Percentiles rank a stretch among this genome's conserved stretches.
phyloP scores from a whole-genome alignment of 1,284 basidiomycete species.

The Stereum hirsutum region DNA sequence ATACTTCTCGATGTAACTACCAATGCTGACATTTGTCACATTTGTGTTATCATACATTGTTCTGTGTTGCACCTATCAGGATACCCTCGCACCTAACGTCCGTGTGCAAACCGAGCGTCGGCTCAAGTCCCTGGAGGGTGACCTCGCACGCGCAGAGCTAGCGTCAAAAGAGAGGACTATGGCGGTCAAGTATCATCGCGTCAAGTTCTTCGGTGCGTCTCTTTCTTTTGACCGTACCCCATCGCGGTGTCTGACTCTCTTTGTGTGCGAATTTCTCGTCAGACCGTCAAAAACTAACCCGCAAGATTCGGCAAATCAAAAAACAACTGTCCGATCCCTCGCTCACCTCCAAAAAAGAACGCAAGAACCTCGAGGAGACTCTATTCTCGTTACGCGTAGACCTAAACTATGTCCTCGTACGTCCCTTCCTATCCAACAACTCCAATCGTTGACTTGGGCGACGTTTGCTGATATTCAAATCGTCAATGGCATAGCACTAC shows the following conservation, averaged over 20 bases:
- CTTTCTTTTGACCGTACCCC: not conserved
- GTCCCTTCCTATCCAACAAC: no score
- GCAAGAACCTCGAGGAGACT: slow-evolving; percentile 36
- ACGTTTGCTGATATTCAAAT: slow-evolving; percentile 2
- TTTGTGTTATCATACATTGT: no score
- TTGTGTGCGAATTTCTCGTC: not conserved
- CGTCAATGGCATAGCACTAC: slow-evolving; percentile 47
- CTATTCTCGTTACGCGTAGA: slow-evolving; percentile 62
- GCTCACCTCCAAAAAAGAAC: slow-evolving; percentile 20
- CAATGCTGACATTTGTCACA: not conserved
- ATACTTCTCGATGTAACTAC: not conserved
- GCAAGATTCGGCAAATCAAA: slow-evolving; percentile 62
- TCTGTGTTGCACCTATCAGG: no score
- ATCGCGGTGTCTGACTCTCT: not conserved
- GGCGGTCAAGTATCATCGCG: slow-evolving; percentile 72
- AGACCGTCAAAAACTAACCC: slow-evolving; percentile 73
- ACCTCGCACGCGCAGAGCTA: slow-evolving; percentile 55
- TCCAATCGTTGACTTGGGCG: no score
- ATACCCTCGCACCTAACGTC: slow-evolving; percentile 70
- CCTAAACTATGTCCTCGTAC: slow-evolving; percentile 77
- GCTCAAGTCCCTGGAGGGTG: slow-evolving; percentile 64
- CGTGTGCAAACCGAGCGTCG: slow-evolving; percentile 72
- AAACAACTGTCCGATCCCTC: slow-evolving; percentile 32
- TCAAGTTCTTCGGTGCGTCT: slow-evolving; percentile 81
- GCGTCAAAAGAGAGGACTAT: slow-evolving; percentile 62